Evolutionary conservation across 306 rosid genomes (phyloP), one percentile per base, ranked within the genome.

Genomic region (Vicia villosa): DNA sequence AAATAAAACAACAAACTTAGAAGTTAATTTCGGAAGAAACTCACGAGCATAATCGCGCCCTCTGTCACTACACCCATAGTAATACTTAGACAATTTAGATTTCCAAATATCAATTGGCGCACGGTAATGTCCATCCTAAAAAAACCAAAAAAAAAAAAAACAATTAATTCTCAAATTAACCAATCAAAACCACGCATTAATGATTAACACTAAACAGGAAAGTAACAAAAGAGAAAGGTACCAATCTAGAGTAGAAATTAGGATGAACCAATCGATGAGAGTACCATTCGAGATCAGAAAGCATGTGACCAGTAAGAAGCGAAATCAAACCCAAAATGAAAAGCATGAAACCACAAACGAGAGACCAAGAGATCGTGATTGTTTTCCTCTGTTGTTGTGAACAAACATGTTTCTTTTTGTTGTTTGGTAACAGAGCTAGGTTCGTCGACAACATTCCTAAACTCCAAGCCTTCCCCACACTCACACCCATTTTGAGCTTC

Each of bases 201-300:
- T 20, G 30, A 52, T 52, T 21, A 52, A 7, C 37, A 55, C 3
- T 11, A 21, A 21, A 10, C 3, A 14, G 7, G 0, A 56, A 12
- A 10, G 38, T 34, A 34, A 34, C 7, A 55, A 55, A 13, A 55
- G 5, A 47, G 30, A 50, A 16, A 52, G 59, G 26, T 15, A 84
- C 92, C 84, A 77, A 74, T 63, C 62, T 69, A 66, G 89, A 70
- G 83, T 93, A 88, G 73, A 90, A 78, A 28, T 85, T 71, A 63
- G 65, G 87, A 45, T 77, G 86, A 38, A 82, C 89, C 56, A 92
- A 75, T 70, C 92, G 91, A 42, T 84, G 95, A 5, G 95, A 88
- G 81, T 95, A 95, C 92, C 90, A 90, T 73, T 94, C 98, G 37
- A 94, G 97, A 88, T 91, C 91, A 85, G 99, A 91, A 38, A 86